Percentiles rank a stretch among this genome's conserved stretches.
phyloP scores from a whole-genome alignment of 2,329 filamentous ascomycete species.

The Diaporthe vaccinii region DNA sequence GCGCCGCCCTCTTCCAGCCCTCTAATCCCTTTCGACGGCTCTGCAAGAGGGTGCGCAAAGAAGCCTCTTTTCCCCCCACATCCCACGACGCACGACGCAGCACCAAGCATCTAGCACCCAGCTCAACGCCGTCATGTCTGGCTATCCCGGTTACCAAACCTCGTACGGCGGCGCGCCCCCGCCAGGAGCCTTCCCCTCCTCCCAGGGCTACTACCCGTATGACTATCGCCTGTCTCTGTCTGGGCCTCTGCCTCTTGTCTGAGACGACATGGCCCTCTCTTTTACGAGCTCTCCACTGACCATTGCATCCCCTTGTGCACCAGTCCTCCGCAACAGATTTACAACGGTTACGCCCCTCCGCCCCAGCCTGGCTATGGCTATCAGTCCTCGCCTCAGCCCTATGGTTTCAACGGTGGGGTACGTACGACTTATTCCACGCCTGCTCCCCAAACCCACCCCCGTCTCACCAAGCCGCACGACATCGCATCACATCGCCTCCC shows the following conservation, averaged over 20 bases:
- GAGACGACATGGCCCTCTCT: slow-evolving; percentile 5
- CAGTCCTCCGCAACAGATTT: slow-evolving; percentile 59
- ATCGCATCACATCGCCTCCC: slow-evolving; percentile 3
- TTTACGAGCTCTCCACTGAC: slow-evolving; percentile 40
- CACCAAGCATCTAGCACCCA: not conserved
- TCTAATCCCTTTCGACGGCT: slow-evolving; percentile 19
- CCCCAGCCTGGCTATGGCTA: slow-evolving; percentile 58
- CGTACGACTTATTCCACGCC: slow-evolving; percentile 22
- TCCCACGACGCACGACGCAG: not conserved
- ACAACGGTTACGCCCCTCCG: slow-evolving; percentile 60
- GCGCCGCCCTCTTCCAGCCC: slow-evolving; percentile 23
- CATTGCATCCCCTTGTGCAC: not conserved
- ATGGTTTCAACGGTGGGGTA: slow-evolving; percentile 44
- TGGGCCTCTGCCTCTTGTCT: not conserved
- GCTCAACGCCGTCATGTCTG: slow-evolving; percentile 66
- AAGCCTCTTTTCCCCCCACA: not conserved
- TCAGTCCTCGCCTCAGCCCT: slow-evolving; percentile 64
- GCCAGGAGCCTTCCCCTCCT: slow-evolving; percentile 38
- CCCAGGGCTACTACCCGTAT: slow-evolving; percentile 42
- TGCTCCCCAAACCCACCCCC: not conserved
- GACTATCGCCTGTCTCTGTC: slow-evolving; percentile 8
- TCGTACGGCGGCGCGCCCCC: slow-evolving; percentile 42
- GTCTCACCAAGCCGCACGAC: slow-evolving; percentile 23
- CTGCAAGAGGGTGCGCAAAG: slow-evolving; percentile 32
- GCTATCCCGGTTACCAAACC: slow-evolving; percentile 68